Percentiles rank a stretch among this genome's conserved stretches.
These are phyloP conservation scores for Populus alba DNA, from an alignment of 345 rosid genomes.

Conservation along the genomic window DNA sequence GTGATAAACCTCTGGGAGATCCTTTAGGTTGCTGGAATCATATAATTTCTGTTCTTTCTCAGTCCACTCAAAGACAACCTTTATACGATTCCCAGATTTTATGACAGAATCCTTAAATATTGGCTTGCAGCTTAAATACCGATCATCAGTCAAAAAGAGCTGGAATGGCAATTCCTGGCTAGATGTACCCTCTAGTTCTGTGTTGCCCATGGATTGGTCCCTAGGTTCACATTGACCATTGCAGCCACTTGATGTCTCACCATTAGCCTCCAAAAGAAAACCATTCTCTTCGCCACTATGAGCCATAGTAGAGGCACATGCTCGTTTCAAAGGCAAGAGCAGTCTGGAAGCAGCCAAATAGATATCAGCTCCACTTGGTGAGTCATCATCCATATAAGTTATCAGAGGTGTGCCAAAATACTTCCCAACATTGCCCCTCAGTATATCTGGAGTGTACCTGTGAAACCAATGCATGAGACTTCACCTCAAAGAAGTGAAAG, in stretches of 20 bases:
- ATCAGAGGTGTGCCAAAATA: conserved; percentile 73
- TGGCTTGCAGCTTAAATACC: conserved; percentile 36
- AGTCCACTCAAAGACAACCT: conserved; percentile 65
- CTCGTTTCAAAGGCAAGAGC: conserved; percentile 63
- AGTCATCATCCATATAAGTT: conserved; percentile 50
- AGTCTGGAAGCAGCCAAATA: conserved; percentile 44
- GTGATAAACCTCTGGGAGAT: conserved; percentile 65
- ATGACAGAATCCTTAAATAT: conserved; percentile 46
- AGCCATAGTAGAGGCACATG: conserved; percentile 38
- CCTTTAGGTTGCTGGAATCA: conserved; percentile 69
- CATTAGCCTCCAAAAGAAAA: conserved; percentile 38
- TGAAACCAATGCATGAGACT: conserved; percentile 6
- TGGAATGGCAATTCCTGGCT: conserved; percentile 36
- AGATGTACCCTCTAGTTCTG: conserved; percentile 39
- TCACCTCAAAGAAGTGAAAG: conserved; percentile 3
- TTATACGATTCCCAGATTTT: conserved; percentile 43
- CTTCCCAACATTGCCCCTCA: conserved; percentile 43
- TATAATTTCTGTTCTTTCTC: conserved; percentile 55
- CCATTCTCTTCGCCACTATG: conserved; percentile 50
- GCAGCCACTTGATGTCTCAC: conserved; percentile 43
- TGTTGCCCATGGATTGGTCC: conserved; percentile 30
- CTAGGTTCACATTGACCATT: conserved; percentile 26
- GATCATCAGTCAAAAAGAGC: conserved; percentile 45
- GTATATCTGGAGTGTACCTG: conserved; percentile 42
- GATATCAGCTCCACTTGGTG: conserved; percentile 60